Conservation (phyloP, 768 basidiomycete species). For the Cystofilobasidium macerans region DNA sequence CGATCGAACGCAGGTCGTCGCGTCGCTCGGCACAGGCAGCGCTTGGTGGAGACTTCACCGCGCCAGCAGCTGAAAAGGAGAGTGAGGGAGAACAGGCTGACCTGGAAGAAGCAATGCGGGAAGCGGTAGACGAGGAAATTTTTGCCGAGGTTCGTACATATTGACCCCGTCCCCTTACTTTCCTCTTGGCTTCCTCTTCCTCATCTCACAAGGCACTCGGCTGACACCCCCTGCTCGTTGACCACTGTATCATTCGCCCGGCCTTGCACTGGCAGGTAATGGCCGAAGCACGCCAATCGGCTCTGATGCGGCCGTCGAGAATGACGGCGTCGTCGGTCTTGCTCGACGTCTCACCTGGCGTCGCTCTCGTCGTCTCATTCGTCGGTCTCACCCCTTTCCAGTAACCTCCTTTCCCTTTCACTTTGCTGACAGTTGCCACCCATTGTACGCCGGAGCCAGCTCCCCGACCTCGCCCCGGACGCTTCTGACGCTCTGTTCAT, state of each 20-base stretch:
- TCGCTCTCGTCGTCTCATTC: constrained; percentile 1
- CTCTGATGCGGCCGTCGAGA: background rate
- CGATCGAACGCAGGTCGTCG: too few relatives aligned
- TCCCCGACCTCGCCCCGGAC: background rate
- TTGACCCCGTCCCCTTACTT: background rate
- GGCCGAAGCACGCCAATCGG: constrained; percentile 9
- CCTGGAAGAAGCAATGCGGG: constrained; percentile 16
- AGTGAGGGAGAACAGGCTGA: background rate
- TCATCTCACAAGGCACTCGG: too few relatives aligned
- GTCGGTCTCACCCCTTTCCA: background rate
- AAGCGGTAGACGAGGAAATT: constrained; percentile 16
- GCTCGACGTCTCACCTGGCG: constrained; percentile 2
- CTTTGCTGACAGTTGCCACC: too few relatives aligned
- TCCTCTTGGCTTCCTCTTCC: too few relatives aligned
- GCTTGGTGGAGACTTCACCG: background rate
- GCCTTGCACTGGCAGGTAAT: constrained; percentile 4
- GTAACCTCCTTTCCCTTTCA: too few relatives aligned
- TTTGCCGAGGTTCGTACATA: constrained; percentile 1
- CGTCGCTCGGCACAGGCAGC: background rate
- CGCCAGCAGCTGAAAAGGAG: background rate
- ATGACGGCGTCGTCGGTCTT: constrained; percentile 3
- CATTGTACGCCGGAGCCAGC: too few relatives aligned
- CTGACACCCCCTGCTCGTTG: too few relatives aligned
- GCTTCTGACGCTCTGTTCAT: too few relatives aligned
- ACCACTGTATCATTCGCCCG: background rate